A percentile compares a stretch with the other conserved stretches of the same genome.
These are phyloP conservation scores for Beta macrorhiza DNA, from an alignment of 179 eudicot genomes.

Conservation along the genomic window DNA sequence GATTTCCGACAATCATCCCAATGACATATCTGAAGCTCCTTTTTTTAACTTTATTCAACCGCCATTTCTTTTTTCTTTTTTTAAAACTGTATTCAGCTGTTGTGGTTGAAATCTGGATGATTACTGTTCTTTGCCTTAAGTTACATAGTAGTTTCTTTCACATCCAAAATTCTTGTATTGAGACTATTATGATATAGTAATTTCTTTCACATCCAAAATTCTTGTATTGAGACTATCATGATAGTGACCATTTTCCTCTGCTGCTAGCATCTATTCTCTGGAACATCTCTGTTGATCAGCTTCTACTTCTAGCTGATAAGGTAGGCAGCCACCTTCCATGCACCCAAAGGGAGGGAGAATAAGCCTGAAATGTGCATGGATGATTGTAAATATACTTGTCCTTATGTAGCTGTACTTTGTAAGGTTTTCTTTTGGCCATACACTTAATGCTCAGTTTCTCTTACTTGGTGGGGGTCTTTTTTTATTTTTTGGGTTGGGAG, in stretches of 20 bases:
- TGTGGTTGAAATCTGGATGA: too few species aligned
- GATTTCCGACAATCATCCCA: neutral
- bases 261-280: neutral
- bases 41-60: neutral
- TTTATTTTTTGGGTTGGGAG: neutral
- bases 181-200: neutral
- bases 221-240: neutral
- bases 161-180: neutral
- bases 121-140: too few species aligned
- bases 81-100: neutral
- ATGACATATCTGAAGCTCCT: neutral
- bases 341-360: too few species aligned
- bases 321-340: too few species aligned
- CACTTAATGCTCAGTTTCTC: too few species aligned
- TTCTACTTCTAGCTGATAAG: neutral
- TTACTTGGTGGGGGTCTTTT: neutral
- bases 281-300: neutral
- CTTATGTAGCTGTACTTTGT: too few species aligned
- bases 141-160: too few species aligned
- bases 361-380: too few species aligned
- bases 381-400: too few species aligned
- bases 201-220: neutral
- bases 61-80: neutral
- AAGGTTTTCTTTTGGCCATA: too few species aligned
- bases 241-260: neutral